Percentiles rank a stretch among this genome's conserved stretches.
Evolutionary conservation across 2,329 filamentous ascomycete species (phyloP).

Genomic region (Periconia macrospinosa): DNA sequence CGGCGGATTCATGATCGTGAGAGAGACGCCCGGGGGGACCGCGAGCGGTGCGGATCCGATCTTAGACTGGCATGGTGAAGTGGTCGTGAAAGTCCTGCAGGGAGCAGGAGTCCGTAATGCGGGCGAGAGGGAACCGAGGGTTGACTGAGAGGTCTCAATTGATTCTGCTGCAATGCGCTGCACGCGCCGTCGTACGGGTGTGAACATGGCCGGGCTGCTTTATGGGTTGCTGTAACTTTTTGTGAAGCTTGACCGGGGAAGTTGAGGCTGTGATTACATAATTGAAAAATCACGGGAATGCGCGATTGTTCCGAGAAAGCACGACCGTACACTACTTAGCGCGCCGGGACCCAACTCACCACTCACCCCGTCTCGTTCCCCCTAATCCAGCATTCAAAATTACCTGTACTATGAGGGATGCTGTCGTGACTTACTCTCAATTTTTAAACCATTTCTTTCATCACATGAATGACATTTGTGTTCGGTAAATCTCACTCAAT

Average conservation of each 20-base stretch:
- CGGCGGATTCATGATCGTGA: conserved; percentile 68
- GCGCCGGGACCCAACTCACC: background rate
- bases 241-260: conserved; percentile 14
- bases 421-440: no score
- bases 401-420: no score
- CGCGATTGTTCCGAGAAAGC: background rate
- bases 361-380: background rate
- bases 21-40: conserved; percentile 62
- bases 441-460: no score
- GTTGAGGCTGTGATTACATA: conserved; percentile 1
- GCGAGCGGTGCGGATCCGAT: conserved; percentile 69
- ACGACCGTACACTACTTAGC: background rate
- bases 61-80: conserved; percentile 71
- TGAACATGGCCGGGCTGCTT: conserved; percentile 59
- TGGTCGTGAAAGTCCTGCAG: conserved; percentile 69
- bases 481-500: no score
- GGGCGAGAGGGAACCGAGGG: conserved; percentile 74
- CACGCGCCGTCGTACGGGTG: conserved; percentile 60
- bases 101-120: conserved; percentile 60
- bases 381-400: no score
- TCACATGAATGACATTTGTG: no score
- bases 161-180: conserved; percentile 58
- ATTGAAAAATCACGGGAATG: conserved; percentile 9
- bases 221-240: conserved; percentile 22
- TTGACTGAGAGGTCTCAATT: conserved; percentile 47